Evolutionary conservation across 345 rosid species (phyloP), one percentile per base, ranked within the genome.

Genomic region (Melaleuca quinquenervia): DNA sequence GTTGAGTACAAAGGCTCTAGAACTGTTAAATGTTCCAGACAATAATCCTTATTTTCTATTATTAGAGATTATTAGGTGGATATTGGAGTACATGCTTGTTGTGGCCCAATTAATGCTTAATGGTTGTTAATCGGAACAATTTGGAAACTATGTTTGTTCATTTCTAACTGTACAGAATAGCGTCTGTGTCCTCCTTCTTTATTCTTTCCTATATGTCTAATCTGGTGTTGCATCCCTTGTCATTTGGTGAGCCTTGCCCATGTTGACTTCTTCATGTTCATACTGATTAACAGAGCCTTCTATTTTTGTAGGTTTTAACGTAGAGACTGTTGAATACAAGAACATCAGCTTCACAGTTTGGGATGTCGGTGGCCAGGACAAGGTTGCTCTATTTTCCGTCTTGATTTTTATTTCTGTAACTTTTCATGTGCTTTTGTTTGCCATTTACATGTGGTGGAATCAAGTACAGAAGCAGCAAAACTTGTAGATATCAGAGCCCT

Each of bases 291-390:
- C 80, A 15, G 27, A 56, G 16, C 86, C 44, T 50, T 82, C 11
- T 82, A 22, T 51, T 24, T 82, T 88, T 89, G 82, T 89, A 96
- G 98, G 98, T 82, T 96, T 96, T 88, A 96, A 96, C 83, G 98
- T 96, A 84, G 98, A 96, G 90, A 96, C 98, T 29, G 98, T 96
- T 85, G 98, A 96, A 83, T 96, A 96, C 91, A 96, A 96, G 94
- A 96, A 95, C 90, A 96, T 96, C 87, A 96, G 98, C 91, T 92
- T 93, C 91, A 92, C 94, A 45, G 95, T 93, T 36, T 93, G 98
- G 98, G 98, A 94, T 92, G 98, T 96, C 1, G 98, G 98, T 74
- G 98, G 98, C 88, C 98, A 96, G 75, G 98, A 96, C 94, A 95
- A 96, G 98, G 96, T 95, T 52, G 82, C 52, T 52, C 36, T 15